Evolutionary conservation across 2,329 filamentous ascomycete genomes (phyloP), one percentile per base, ranked within the genome.

Genomic region (Lecanicillium sp.): DNA sequence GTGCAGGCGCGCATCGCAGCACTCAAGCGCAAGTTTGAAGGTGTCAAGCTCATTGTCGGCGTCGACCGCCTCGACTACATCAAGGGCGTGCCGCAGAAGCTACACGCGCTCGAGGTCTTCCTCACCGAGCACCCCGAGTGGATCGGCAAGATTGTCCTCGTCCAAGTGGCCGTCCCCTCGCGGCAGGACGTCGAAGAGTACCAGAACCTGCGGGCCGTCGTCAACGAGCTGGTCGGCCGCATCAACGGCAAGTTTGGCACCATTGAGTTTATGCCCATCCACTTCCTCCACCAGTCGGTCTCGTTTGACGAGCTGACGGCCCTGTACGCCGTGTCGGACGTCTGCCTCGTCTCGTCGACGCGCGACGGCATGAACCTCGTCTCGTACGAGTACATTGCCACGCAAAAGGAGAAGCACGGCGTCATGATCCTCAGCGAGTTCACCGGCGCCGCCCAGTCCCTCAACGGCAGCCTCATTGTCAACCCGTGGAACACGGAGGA

Each of bases 401-500:
- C 86, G 3, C 90, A 98, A 58, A 78, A 86, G 51, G 81, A 94
- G 56, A 82, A 87, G 37, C 87, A 97, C 57, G 92, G 92, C 43
- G 84, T 87, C 45, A 83, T 98, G 77, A 89, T 98, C 40, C 77
- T 98, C 22, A 96, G 89, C 34, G 92, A 98, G 59, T 97, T 98
- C 57, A 89, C 92, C 0, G 92, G 92, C 31, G 92, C 92, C 7
- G 90, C 92, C 1, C 92, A 97, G 63, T 92, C 85, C 46, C 73
- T 98, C 42, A 96, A 94, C 50, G 90, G 90, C 44, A 88, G 86
- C 50, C 72, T 97, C 37, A 89, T 97, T 39, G 87, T 97, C 55
- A 98, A 98, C 62, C 92, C 92, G 1, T 98, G 92, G 92, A 97
- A 97, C 60, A 96, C 89, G 0, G 89, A 96, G 57, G 90, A 97